Conservation (phyloP, 306 rosid genomes). For the Ammopiptanthus mongolicus region DNA sequence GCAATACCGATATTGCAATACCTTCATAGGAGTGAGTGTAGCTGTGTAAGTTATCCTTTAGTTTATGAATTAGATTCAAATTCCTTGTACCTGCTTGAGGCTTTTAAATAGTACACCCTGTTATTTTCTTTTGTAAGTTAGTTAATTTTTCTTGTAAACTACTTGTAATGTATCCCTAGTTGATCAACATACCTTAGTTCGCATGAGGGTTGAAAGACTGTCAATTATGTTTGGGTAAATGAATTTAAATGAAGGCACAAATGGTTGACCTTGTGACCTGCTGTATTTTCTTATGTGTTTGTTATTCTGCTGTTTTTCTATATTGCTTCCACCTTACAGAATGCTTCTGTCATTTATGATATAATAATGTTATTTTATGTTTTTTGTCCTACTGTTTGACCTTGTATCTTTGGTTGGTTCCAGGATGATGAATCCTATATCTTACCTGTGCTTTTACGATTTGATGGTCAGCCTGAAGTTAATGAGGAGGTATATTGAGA, state of each 20-base stretch:
- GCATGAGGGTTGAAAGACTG: neutral
- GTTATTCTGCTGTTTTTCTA: neutral
- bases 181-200: neutral
- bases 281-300: slow-evolving; percentile 1
- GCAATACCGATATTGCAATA: neutral
- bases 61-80: neutral
- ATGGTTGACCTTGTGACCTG: slow-evolving; percentile 4
- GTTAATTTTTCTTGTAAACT: neutral
- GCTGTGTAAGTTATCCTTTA: neutral
- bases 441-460: slow-evolving; percentile 87
- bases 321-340: neutral
- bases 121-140: neutral
- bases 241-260: neutral
- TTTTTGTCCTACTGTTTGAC: slow-evolving; percentile 14
- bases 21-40: neutral
- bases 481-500: slow-evolving; percentile 84
- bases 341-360: neutral
- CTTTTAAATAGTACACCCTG: neutral
- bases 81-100: neutral
- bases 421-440: slow-evolving; percentile 95
- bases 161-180: neutral
- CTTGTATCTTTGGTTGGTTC: slow-evolving; percentile 34
- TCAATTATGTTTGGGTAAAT: neutral
- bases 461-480: slow-evolving; percentile 90
- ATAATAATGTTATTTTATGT: neutral